phyloP scores from a whole-genome alignment of 1,284 basidiomycete species.

The Caloboletus firmus region DNA sequence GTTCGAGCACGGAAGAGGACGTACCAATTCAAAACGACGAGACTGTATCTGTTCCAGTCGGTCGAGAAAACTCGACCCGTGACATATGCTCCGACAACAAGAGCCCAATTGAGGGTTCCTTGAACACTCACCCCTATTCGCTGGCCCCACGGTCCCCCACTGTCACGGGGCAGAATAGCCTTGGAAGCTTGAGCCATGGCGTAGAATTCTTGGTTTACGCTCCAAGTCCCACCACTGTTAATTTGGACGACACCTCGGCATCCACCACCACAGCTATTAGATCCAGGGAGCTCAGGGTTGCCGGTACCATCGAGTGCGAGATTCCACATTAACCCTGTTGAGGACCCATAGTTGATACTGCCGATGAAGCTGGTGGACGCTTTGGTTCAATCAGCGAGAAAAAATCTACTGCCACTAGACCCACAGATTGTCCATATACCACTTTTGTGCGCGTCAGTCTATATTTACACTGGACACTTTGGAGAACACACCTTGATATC shows the following conservation, averaged over 20 bases:
- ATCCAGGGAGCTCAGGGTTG: conserved; percentile 62
- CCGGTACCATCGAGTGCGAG: conserved; percentile 63
- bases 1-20: conserved; percentile 8
- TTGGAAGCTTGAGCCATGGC: conserved; percentile 74
- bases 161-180: conserved; percentile 66
- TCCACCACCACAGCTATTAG: conserved; percentile 59
- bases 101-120: conserved; percentile 56
- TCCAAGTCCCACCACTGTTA: conserved; percentile 61
- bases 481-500: conserved; percentile 62
- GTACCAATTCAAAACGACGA: conserved; percentile 68
- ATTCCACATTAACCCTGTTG: conserved; percentile 70
- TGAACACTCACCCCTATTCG: conserved; percentile 63
- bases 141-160: conserved; percentile 64
- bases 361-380: conserved; percentile 41
- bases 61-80: conserved; percentile 52
- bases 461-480: not conserved
- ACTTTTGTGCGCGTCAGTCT: conserved; percentile 40
- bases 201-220: conserved; percentile 73
- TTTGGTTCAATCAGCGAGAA: not conserved
- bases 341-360: conserved; percentile 46
- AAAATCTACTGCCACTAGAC: conserved; percentile 12
- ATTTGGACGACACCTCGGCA: conserved; percentile 67
- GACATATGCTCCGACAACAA: conserved; percentile 63
- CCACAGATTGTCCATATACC: conserved; percentile 74
- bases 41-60: conserved; percentile 64